Base-by-base conservation (phyloP, 257 asterid genomes). In the Rauvolfia tetraphylla region DNA sequence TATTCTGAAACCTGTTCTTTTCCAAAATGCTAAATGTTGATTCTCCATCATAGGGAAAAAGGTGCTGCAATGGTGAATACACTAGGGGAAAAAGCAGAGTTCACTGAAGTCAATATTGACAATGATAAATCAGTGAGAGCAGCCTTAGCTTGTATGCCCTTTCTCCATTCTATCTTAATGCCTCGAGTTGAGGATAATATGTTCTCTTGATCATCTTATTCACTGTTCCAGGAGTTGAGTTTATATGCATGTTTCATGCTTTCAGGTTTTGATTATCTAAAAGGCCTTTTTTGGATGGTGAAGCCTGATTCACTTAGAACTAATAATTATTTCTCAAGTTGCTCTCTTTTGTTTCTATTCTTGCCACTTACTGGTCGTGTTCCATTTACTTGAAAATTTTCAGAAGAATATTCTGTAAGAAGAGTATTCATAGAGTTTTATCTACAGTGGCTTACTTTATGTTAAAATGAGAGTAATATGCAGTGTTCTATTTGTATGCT, bases 31-130 rank as follows among this genome's bases (percentile, higher is more conserved):
- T 65, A 33, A 73, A 51, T 63, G 48, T 31, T 68, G 46, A n/a
- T 29, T 59, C 58, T 82, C 53, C 59, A 48, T 79, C 75, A 68
- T 85, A 95, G 99, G 89, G 96, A 89, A 38, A 95, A 89, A 76
- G 98, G 96, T 76, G 86, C 87, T 67, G 87, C 83, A 5, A 83
- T 89, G 92, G 96, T 87, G 86, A 79, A 77, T 51, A 84, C 85
- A 75, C 84, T 95, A 18, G 96, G 98, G n/a, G 73, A 83, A 70
- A 85, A 72, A 54, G 54, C 97, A 25, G 91, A 90, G 75, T 95
- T 92, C 73, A 51, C 86, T 70, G 90, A 89, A 83, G 92, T 92
- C 56, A 84, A 95, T 87, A 85, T 92, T 68, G 84, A 84, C 27
- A 91, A 95, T 67, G 82, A 70, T 36, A 79, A 42, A 68, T 85